Percentiles rank a stretch among this genome's conserved stretches.
Evolutionary conservation across 495 filamentous ascomycete species (phyloP).

Genomic region (Chaetomium cochliodes): DNA sequence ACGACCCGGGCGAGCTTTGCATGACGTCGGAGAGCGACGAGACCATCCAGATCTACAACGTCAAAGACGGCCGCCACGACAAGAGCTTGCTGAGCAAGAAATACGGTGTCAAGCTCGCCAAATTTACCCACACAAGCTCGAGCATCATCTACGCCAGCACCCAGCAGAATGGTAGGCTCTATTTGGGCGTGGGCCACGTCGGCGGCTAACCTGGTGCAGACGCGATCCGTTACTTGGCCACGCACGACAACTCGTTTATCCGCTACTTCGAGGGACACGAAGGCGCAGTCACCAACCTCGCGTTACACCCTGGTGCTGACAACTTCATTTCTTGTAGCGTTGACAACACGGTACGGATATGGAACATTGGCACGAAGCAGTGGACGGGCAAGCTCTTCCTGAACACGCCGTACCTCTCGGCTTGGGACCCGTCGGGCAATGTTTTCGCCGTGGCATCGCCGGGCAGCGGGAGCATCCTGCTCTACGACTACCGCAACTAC

Average conservation of each 20-base stretch:
- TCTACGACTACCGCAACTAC: slow-evolving; percentile 92
- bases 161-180: slow-evolving; percentile 71
- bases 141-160: slow-evolving; percentile 94
- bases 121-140: slow-evolving; percentile 85
- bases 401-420: slow-evolving; percentile 71
- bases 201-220: slow-evolving; percentile 47
- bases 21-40: slow-evolving; percentile 88
- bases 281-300: slow-evolving; percentile 73
- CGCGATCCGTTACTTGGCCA: slow-evolving; percentile 84
- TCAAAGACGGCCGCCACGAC: slow-evolving; percentile 79
- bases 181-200: too few relatives aligned
- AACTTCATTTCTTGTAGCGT: slow-evolving; percentile 86
- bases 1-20: slow-evolving; percentile 86
- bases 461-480: slow-evolving; percentile 68
- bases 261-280: slow-evolving; percentile 93
- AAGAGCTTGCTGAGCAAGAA: slow-evolving; percentile 88
- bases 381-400: slow-evolving; percentile 74
- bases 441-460: slow-evolving; percentile 90
- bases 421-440: slow-evolving; percentile 83
- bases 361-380: slow-evolving; percentile 74
- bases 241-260: slow-evolving; percentile 91
- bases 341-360: slow-evolving; percentile 85
- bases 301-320: slow-evolving; percentile 72
- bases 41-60: slow-evolving; percentile 90
- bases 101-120: slow-evolving; percentile 88